These are phyloP conservation scores for Termitomyces sp. DNA, from an alignment of 768 basidiomycete species.

Conservation along the genomic window DNA sequence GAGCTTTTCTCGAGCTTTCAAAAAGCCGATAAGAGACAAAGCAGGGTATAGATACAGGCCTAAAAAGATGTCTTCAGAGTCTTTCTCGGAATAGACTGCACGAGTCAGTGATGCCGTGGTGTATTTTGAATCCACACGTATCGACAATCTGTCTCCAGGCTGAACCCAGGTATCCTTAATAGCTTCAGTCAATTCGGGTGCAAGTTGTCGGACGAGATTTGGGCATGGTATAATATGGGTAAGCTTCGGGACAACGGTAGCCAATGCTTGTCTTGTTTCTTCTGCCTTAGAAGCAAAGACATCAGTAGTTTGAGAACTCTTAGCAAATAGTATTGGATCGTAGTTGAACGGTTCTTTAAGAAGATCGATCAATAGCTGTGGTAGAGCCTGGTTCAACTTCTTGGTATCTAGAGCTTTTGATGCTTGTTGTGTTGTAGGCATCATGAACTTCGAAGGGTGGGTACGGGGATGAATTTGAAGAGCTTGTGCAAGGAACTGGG, in stretches of 20 bases:
- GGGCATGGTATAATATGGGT: neutral
- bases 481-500: too few species aligned
- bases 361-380: neutral
- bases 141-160: neutral
- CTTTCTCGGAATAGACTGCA: neutral
- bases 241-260: neutral
- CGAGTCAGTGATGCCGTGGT: neutral
- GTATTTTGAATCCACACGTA: neutral
- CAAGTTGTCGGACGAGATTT: neutral
- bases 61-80: neutral
- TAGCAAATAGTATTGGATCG: neutral
- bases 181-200: neutral
- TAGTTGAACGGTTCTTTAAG: neutral
- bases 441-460: neutral
- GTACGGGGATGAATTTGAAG: too few species aligned
- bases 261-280: neutral
- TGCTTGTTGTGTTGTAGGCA: too few species aligned
- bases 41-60: neutral
- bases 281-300: neutral
- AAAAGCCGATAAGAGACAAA: neutral
- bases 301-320: neutral
- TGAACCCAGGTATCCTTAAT: neutral
- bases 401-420: too few species aligned
- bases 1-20: neutral
- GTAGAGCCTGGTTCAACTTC: neutral